These are phyloP conservation scores for Dictyostelium gargantuum DNA, from an alignment of 208 protist species.

Conservation along the genomic window DNA sequence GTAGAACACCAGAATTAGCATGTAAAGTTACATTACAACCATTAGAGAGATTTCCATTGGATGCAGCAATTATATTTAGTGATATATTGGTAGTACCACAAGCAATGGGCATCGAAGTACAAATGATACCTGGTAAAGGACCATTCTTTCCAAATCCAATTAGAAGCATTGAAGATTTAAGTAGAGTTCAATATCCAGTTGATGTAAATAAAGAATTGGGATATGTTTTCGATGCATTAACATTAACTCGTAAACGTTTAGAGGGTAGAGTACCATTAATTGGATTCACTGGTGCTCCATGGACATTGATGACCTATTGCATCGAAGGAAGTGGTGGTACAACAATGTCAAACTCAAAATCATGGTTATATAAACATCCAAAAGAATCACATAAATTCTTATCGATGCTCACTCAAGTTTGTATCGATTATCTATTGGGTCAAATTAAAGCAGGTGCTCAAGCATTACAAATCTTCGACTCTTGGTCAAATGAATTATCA, in stretches of 20 bases:
- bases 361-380: constrained; percentile 83
- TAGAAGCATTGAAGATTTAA: background rate
- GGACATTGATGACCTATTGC: constrained; percentile 89
- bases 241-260: constrained; percentile 81
- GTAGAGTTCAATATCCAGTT: constrained; percentile 19
- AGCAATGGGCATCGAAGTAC: constrained; percentile 87
- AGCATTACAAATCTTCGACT: constrained; percentile 85
- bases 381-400: constrained; percentile 81
- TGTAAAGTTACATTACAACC: constrained; percentile 90
- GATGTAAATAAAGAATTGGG: constrained; percentile 72
- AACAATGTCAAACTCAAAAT: constrained; percentile 81
- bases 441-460: constrained; percentile 83
- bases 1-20: constrained; percentile 87
- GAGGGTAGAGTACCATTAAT: constrained; percentile 88
- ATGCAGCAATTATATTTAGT: constrained; percentile 92
- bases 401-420: constrained; percentile 73
- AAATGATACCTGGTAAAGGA: constrained; percentile 84
- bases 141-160: constrained; percentile 83
- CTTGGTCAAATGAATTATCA: constrained; percentile 85
- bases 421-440: constrained; percentile 81
- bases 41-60: constrained; percentile 85
- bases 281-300: constrained; percentile 89
- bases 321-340: constrained; percentile 86
- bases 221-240: constrained; percentile 89
- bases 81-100: constrained; percentile 92